phyloP scores from a whole-genome alignment of 78 protist species.

The Dictyostelium purpureum region DNA sequence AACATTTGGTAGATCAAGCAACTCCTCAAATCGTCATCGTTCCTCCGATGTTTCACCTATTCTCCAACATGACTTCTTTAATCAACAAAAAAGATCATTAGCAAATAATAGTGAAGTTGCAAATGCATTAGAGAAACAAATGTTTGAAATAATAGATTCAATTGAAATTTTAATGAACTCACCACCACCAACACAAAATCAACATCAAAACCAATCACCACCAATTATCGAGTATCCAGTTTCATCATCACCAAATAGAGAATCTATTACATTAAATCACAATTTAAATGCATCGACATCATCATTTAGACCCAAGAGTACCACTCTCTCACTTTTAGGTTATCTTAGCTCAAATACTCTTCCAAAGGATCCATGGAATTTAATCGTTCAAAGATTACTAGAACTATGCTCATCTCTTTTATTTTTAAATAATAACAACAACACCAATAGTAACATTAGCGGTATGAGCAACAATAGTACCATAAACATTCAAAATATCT shows the following conservation, averaged over 20 bases:
- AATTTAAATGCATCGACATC: too few relatives aligned
- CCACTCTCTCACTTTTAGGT: neutral
- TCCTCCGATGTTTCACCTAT: neutral
- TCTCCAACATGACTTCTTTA: neutral
- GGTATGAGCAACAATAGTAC: neutral
- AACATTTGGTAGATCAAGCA: neutral
- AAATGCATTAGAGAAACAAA: neutral
- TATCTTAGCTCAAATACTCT: constrained; percentile 11
- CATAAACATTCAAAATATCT: neutral
- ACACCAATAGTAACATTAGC: too few relatives aligned
- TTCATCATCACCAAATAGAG: neutral
- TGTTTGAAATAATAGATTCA: neutral
- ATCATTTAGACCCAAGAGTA: neutral
- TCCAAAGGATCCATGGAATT: constrained; percentile 70
- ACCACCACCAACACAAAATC: neutral
- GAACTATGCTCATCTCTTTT: constrained; percentile 18
- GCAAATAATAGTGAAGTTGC: neutral
- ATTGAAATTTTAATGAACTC: neutral
- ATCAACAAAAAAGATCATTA: constrained; percentile 1
- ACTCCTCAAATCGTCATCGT: neutral
- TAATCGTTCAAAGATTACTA: constrained; percentile 16
- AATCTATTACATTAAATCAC: neutral
- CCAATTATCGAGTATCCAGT: neutral
- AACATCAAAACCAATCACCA: neutral
- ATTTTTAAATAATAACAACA: neutral